Conservation (phyloP, 352 stramenopile species). For the Thraustotheca clavata region DNA sequence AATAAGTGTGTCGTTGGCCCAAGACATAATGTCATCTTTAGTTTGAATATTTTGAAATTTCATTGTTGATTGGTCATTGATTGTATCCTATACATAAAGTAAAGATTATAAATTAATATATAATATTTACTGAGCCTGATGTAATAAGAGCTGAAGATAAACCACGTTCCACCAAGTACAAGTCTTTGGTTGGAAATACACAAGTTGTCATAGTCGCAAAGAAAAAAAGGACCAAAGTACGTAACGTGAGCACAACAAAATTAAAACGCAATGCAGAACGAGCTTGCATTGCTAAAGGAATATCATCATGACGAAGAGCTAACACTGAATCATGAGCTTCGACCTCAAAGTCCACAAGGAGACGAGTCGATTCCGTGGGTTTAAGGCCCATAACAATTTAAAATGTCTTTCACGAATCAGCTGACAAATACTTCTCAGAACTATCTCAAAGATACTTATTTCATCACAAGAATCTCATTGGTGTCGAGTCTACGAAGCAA, state of each 20-base stretch:
- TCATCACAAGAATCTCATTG: too few species aligned
- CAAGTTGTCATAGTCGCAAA: background rate
- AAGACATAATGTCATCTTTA: background rate
- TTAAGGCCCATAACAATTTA: background rate
- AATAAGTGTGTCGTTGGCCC: background rate
- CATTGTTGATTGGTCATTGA: background rate
- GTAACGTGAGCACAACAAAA: background rate
- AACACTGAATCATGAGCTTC: background rate
- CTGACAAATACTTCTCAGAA: too few species aligned
- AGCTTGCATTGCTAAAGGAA: background rate
- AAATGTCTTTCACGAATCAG: too few species aligned
- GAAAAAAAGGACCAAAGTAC: background rate
- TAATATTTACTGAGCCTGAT: background rate
- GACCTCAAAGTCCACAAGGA: background rate
- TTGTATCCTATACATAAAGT: background rate
- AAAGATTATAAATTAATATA: background rate
- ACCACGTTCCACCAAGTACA: background rate
- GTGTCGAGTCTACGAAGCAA: too few species aligned
- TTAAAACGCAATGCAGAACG: background rate
- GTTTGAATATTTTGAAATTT: slow-evolving; percentile 16
- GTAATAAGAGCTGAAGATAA: background rate
- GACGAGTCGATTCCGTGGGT: background rate
- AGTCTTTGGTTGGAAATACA: background rate
- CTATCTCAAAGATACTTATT: too few species aligned
- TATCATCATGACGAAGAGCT: background rate